Conservation (phyloP, 1,284 basidiomycete genomes). For the Anthracocystis setariae region DNA sequence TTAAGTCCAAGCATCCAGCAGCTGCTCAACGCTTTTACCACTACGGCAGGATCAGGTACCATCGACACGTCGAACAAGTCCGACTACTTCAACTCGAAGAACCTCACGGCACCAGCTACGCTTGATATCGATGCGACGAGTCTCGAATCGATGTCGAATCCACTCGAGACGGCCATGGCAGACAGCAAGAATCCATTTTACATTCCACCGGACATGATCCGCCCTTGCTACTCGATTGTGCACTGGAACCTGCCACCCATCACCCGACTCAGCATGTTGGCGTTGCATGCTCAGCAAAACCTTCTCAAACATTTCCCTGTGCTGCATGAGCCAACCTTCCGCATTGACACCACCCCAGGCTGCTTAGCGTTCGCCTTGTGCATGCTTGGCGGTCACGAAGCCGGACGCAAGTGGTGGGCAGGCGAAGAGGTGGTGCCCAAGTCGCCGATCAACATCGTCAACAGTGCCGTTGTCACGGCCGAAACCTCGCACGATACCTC, state of each 20-base stretch:
- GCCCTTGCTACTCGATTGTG: slow-evolving; percentile 54
- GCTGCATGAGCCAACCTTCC: slow-evolving; percentile 61
- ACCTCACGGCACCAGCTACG: slow-evolving; percentile 7
- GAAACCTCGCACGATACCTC: slow-evolving; percentile 1
- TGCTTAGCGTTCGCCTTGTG: slow-evolving; percentile 58
- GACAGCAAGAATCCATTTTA: slow-evolving; percentile 58
- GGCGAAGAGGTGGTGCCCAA: slow-evolving; percentile 58
- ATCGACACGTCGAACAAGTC: slow-evolving; percentile 32
- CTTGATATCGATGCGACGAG: slow-evolving; percentile 14
- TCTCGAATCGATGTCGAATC: slow-evolving; percentile 14
- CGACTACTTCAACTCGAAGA: slow-evolving; percentile 49
- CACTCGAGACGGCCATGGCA: slow-evolving; percentile 50
- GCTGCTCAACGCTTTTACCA: slow-evolving; percentile 46
- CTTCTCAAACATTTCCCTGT: slow-evolving; percentile 61
- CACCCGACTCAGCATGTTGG: slow-evolving; percentile 54
- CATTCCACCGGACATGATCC: slow-evolving; percentile 55
- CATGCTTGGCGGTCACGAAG: slow-evolving; percentile 58
- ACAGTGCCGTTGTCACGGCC: slow-evolving; percentile 17
- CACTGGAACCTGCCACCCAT: slow-evolving; percentile 59
- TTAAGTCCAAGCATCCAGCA: slow-evolving; percentile 59
- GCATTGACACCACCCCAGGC: slow-evolving; percentile 55
- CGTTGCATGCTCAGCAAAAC: slow-evolving; percentile 59
- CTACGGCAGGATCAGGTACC: slow-evolving; percentile 29
- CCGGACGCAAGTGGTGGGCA: slow-evolving; percentile 59
- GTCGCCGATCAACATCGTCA: slow-evolving; percentile 36